These are phyloP conservation scores for Tolypocladium guangdongense DNA, from an alignment of 2,329 filamentous ascomycete genomes.

Conservation along the genomic window DNA sequence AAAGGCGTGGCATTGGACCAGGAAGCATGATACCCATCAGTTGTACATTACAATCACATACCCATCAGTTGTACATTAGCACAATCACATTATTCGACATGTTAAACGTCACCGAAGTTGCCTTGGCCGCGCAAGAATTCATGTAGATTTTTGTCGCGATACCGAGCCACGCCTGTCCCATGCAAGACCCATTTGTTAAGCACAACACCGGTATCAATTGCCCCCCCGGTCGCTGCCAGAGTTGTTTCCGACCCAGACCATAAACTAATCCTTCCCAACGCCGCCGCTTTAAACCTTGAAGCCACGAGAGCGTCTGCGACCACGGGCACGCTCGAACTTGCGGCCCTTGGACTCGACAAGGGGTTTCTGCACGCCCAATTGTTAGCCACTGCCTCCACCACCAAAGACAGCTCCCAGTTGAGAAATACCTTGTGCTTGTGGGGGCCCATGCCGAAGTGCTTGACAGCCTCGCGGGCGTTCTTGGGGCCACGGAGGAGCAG, in stretches of 20 bases:
- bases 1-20: conserved; percentile 18
- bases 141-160: conserved; percentile 25
- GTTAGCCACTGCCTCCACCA: neutral
- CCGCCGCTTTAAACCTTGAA: conserved; percentile 89
- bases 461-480: conserved; percentile 94
- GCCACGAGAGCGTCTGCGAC: conserved; percentile 93
- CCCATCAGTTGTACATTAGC: neutral
- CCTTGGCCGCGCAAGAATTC: conserved; percentile 11
- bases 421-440: conserved; percentile 85
- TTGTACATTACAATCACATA: neutral
- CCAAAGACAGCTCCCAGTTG: neutral
- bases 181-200: conserved; percentile 26
- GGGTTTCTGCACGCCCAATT: conserved; percentile 58
- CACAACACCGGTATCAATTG: conserved; percentile 18
- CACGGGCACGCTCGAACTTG: conserved; percentile 99
- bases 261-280: conserved; percentile 8
- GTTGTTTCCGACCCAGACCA: conserved; percentile 2
- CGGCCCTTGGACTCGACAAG: conserved; percentile 96
- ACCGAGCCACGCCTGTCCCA: conserved; percentile 37
- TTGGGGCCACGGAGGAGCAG: conserved; percentile 95
- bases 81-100: neutral
- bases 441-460: conserved; percentile 98
- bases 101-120: neutral
- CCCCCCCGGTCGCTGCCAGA: conserved; percentile 8
- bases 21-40: neutral